Percentiles rank a stretch among this genome's conserved stretches.
Evolutionary conservation across 768 basidiomycete genomes (phyloP).

Genomic region (Psilocybe tampanensis): DNA sequence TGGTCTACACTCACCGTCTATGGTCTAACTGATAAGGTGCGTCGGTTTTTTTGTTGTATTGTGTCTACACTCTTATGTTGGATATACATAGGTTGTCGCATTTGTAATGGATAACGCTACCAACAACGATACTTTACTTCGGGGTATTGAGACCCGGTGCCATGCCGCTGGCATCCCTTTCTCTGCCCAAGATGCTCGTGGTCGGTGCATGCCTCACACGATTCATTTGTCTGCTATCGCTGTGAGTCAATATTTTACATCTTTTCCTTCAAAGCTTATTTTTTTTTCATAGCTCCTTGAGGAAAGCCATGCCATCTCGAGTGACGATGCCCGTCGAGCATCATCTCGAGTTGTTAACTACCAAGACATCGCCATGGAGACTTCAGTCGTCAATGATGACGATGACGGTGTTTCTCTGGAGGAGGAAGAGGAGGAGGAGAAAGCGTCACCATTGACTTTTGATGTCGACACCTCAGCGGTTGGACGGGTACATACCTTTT

Average conservation of each 20-base stretch:
- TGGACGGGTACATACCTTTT: background rate
- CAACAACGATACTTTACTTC: slow-evolving; percentile 37
- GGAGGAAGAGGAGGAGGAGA: no score
- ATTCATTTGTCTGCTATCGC: slow-evolving; percentile 36
- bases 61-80: no score
- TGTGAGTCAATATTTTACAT: background rate
- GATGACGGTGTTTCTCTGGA: no score
- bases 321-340: background rate
- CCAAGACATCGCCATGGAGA: slow-evolving; percentile 2
- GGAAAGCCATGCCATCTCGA: slow-evolving; percentile 9
- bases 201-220: slow-evolving; percentile 41
- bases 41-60: no score
- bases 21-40: no score
- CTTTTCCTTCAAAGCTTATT: background rate
- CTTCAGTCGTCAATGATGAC: background rate
- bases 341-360: background rate
- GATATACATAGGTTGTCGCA: slow-evolving; percentile 30
- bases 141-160: slow-evolving; percentile 17
- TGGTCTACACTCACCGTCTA: no score
- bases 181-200: slow-evolving; percentile 19
- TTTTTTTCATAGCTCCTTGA: slow-evolving; percentile 7
- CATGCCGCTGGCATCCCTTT: slow-evolving; percentile 23
- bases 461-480: background rate
- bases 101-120: slow-evolving; percentile 37
- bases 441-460: no score